phyloP scores from a whole-genome alignment of 257 asterid genomes.

The Primulina huaijiensis region DNA sequence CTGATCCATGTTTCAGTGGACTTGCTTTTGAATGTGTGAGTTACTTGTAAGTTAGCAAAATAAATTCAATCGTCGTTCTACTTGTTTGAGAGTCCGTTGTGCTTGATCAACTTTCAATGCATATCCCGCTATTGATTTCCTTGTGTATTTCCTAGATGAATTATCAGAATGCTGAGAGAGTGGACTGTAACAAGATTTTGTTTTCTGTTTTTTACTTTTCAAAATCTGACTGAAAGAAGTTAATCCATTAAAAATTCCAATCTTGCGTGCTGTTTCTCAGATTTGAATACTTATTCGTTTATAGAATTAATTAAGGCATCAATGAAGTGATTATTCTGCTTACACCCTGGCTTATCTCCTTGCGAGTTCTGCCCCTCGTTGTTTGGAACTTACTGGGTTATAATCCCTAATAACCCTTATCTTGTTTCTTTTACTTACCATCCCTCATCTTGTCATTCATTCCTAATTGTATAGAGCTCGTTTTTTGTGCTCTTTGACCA shows the following conservation, averaged over 20 bases:
- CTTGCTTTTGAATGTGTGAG: neutral
- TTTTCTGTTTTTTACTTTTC: neutral
- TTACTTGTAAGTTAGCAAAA: neutral
- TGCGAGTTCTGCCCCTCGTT: neutral
- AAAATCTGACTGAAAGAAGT: too few species aligned
- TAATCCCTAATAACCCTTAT: neutral
- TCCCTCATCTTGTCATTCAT: neutral
- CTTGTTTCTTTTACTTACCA: neutral
- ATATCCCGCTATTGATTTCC: too few species aligned
- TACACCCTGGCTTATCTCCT: neutral
- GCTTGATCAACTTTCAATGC: neutral
- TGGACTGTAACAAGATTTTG: neutral
- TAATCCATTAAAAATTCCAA: neutral
- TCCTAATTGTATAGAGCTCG: neutral
- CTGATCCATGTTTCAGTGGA: neutral
- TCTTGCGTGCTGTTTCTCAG: neutral
- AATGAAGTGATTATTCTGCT: neutral
- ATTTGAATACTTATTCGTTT: neutral
- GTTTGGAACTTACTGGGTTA: neutral
- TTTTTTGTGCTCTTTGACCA: neutral
- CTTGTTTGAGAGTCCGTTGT: neutral
- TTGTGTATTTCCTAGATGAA: neutral
- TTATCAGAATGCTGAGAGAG: neutral
- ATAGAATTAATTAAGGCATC: neutral
- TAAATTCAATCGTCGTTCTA: neutral